phyloP scores from a whole-genome alignment of 2,329 filamentous ascomycete genomes.

The Clonostachys rosea region DNA sequence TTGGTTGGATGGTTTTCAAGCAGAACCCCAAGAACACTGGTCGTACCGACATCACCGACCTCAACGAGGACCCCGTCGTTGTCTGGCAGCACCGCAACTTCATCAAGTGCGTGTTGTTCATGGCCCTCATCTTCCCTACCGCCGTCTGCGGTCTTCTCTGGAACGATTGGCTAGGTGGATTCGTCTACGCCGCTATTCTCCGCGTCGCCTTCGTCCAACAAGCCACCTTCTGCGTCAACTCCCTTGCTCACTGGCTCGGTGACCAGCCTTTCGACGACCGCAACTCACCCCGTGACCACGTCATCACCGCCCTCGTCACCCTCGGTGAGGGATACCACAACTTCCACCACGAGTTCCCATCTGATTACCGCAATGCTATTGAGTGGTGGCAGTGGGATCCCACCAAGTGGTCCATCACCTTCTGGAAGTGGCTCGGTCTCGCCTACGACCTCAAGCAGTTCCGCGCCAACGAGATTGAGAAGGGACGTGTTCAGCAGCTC shows the following conservation, averaged over 20 bases:
- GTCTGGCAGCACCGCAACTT: constrained; percentile 88
- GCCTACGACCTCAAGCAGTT: constrained; percentile 89
- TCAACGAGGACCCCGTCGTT: constrained; percentile 82
- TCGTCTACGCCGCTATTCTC: constrained; percentile 80
- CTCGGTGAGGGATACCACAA: constrained; percentile 91
- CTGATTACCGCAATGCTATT: constrained; percentile 88
- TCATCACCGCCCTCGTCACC: constrained; percentile 80
- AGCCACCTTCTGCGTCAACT: constrained; percentile 92
- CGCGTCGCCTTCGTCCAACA: constrained; percentile 89
- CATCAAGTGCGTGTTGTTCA: constrained; percentile 72
- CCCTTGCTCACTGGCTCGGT: constrained; percentile 83
- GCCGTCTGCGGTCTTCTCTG: constrained; percentile 73
- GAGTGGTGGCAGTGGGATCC: constrained; percentile 90
- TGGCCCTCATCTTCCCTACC: constrained; percentile 73
- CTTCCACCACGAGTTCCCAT: constrained; percentile 94
- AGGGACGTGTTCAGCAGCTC: constrained; percentile 80
- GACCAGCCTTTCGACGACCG: constrained; percentile 92
- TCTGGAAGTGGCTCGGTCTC: constrained; percentile 78
- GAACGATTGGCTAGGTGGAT: constrained; percentile 78
- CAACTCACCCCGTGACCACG: constrained; percentile 84
- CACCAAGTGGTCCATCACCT: constrained; percentile 85
- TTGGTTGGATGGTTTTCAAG: constrained; percentile 92
- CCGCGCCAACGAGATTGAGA: constrained; percentile 87
- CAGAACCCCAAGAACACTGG: constrained; percentile 88
- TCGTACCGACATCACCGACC: constrained; percentile 81